Base-by-base conservation (phyloP, 495 filamentous ascomycete species). In the Rhypophila decipiens region DNA sequence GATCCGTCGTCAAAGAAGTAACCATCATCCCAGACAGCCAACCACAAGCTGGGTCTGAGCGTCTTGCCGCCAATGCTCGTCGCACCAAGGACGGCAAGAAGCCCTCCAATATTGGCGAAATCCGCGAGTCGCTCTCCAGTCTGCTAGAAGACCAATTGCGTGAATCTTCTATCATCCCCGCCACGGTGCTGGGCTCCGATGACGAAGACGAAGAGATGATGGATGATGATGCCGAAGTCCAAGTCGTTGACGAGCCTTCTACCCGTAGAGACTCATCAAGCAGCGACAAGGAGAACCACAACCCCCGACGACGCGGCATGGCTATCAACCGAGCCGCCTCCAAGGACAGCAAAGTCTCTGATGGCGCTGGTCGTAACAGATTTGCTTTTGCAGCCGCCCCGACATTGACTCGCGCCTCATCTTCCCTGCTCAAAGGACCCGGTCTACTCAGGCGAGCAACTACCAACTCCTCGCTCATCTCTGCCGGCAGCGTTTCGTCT, bases 261-360 rank as follows among this genome's bases (percentile, higher is more conserved):
- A 37, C 19, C 8, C 21, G n/a, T 21, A 13, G 24, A 17, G 9
- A 15, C 4, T 19, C 41, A 10, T 39, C 45, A 39, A 53, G 43
- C 55, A 51, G 34, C n/a, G 57, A 68, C 51, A 72, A 72, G 50
- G 70, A 71, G 46, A 69, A 70, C 52, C 59, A 55, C 56, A 54
- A 53, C 51, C 67, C 66, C 18, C 68, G 66, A 3, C 61, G 57
- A 17, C 75, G 76, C 36, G 63, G 70, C 13, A 60, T 69, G 19
- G 75, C 90, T 46, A 79, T 97, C 44, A 88, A 97, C 67, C 88
- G 91, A 47, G 81, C 95, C 39, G 78, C 80, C 39, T 74, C 94
- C 29, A 85, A 88, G 54, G n/a, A n/a, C n/a, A n/a, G n/a, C n/a
- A n/a, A n/a, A n/a, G n/a, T n/a, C n/a, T n/a, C n/a, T n/a, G n/a